Base-by-base conservation (phyloP, 2,329 filamentous ascomycete genomes). In the Venturia nashicola region DNA sequence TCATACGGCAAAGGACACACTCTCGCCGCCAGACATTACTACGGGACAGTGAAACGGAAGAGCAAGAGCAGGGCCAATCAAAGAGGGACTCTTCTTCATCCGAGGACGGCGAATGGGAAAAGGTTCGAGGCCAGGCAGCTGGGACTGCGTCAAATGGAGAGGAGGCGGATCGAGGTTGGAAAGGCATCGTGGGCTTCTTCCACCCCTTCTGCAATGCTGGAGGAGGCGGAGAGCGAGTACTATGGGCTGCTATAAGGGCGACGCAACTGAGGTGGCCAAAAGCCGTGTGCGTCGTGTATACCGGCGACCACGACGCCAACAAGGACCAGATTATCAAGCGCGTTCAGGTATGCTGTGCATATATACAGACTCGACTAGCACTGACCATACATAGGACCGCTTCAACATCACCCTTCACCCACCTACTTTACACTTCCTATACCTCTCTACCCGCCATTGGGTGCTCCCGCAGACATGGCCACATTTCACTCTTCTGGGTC, bases 141-240 rank as follows among this genome's bases (percentile, higher is more conserved):
- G 78, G 77, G 46, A 76, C 73, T 59, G 76, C 77, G 32, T 72
- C 73, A 59, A 79, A 78, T 67, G 79, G 74, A 57, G 75, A 73
- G 34, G 74, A 72, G 39, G n/a, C 36, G 16, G 79, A 82, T 65
- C 78, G 82, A 68, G 81, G 88, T 57, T 97, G 90, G 89, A 81
- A 86, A 66, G 92, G 92, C 40, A 86, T 97, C 62, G 85, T 97
- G 67, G 94, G 91, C 59, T 97, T 99, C 81, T 96, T 99, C 73
- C 94, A 99, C 75, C 94, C 94, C 1, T 99, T 97, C 75, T 97
- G 94, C 76, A 97, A 99, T 78, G 94, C 94, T 61, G 94, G 94
- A 64, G 94, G 94, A 36, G 94, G 94, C 66, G 94, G 94, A 67
- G 94, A 99, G 77, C 83, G 94, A 73, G 94, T 99, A 54, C 84